Conservation (phyloP, 495 filamentous ascomycete genomes). For the Podospora anserina region DNA sequence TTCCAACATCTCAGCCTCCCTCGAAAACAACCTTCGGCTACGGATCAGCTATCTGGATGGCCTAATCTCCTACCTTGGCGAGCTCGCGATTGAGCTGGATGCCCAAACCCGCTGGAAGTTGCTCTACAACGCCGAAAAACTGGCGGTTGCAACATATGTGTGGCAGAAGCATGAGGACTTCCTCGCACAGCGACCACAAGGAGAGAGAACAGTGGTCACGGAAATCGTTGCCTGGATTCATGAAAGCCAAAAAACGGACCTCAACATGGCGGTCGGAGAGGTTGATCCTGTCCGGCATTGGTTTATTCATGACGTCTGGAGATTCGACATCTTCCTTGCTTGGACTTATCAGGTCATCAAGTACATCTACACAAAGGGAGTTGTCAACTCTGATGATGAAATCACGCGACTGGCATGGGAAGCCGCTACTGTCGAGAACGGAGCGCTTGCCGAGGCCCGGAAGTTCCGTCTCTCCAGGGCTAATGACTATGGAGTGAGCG, state of each 20-base stretch:
- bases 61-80: conserved; percentile 65
- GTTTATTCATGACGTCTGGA: conserved; percentile 74
- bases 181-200: conserved; percentile 40
- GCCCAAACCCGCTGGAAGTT: conserved; percentile 69
- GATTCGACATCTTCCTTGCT: conserved; percentile 69
- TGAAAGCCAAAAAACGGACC: conserved; percentile 64
- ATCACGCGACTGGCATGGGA: conserved; percentile 60
- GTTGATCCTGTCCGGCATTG: conserved; percentile 73
- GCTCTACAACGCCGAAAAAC: conserved; percentile 86
- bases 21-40: conserved; percentile 74
- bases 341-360: conserved; percentile 73
- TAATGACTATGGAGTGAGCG: conserved; percentile 64
- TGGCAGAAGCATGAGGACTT: conserved; percentile 73
- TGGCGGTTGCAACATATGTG: conserved; percentile 75
- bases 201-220: conserved; percentile 55
- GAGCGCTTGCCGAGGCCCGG: conserved; percentile 68
- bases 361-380: conserved; percentile 56
- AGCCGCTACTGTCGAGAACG: conserved; percentile 73
- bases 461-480: conserved; percentile 67
- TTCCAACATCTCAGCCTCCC: conserved; percentile 62
- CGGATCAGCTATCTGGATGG: conserved; percentile 66
- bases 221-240: conserved; percentile 68
- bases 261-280: conserved; percentile 55
- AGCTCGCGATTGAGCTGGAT: conserved; percentile 53
- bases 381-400: conserved; percentile 41